A percentile compares a stretch with the other conserved stretches of the same genome.
Evolutionary conservation across 2,329 filamentous ascomycete genomes (phyloP).

Genomic region (Penicillium crustosum): DNA sequence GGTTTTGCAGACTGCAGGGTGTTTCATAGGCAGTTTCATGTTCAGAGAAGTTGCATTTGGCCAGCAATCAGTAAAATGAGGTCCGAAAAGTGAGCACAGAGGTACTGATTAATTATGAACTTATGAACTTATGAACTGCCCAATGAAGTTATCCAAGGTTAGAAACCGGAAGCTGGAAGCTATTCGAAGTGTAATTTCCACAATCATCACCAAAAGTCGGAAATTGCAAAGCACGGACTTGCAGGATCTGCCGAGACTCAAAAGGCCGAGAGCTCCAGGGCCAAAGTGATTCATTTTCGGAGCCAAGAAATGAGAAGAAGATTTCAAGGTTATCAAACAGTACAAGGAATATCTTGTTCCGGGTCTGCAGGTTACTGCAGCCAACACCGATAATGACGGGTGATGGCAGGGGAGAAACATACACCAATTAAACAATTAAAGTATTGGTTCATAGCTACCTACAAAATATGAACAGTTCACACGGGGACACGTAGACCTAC

Average conservation of each 20-base stretch:
- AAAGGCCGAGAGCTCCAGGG: not conserved
- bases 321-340: conserved; percentile 1
- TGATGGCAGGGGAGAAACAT: conserved; percentile 10
- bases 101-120: not conserved
- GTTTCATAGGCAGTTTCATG: conserved; percentile 9
- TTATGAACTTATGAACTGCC: not conserved
- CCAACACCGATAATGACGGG: conserved; percentile 14
- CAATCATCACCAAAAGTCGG: not conserved
- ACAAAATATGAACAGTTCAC: not conserved
- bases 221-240: conserved; percentile 3
- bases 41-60: not conserved
- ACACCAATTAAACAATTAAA: not conserved
- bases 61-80: not conserved
- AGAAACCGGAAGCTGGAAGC: not conserved
- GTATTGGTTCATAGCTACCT: not conserved
- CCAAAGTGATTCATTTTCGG: not conserved
- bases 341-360: conserved; percentile 11
- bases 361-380: conserved; percentile 14
- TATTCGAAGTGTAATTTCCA: not conserved
- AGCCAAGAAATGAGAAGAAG: not conserved
- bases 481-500: not conserved
- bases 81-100: not conserved
- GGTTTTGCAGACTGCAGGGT: not conserved
- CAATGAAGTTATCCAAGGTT: not conserved
- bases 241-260: not conserved